Evolutionary conservation across 2,329 filamentous ascomycete genomes (phyloP).

Genomic region (Pseudonectria buxi): DNA sequence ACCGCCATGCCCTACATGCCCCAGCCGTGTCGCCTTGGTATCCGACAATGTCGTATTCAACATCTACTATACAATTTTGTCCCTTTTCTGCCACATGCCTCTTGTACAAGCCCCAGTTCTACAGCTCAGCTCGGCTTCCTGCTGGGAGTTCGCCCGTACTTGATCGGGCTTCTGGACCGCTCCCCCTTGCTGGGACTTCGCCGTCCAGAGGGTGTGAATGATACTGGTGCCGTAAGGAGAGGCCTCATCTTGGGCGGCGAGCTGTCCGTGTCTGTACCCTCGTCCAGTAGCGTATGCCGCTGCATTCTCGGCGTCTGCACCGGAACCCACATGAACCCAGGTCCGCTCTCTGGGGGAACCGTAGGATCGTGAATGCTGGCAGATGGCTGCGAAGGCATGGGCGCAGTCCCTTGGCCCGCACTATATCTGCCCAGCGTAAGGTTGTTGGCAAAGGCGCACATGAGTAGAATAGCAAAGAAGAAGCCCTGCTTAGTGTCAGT

Average conservation of each 20-base stretch:
- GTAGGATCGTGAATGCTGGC: constrained; percentile 13
- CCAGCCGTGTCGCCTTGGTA: constrained; percentile 11
- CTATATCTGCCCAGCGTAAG: constrained; percentile 35
- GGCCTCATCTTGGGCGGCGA: constrained; percentile 38
- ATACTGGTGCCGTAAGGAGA: constrained; percentile 37
- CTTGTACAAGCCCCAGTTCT: constrained; percentile 6
- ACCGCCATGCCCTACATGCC: no score
- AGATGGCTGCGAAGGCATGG: constrained; percentile 20
- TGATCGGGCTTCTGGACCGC: constrained; percentile 41
- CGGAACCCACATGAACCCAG: constrained; percentile 44
- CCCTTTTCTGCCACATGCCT: not conserved
- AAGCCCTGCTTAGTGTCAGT: constrained; percentile 37
- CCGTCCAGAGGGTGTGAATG: constrained; percentile 39
- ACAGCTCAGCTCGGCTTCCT: constrained; percentile 21
- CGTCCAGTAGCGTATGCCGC: constrained; percentile 36
- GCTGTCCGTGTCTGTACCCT: constrained; percentile 45
- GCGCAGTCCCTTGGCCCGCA: constrained; percentile 17
- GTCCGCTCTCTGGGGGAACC: constrained; percentile 25
- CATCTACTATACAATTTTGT: constrained; percentile 15
- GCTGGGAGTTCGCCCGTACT: constrained; percentile 33
- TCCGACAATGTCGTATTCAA: constrained; percentile 9
- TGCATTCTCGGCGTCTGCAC: constrained; percentile 42
- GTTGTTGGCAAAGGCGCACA: constrained; percentile 45
- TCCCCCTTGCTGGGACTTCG: constrained; percentile 45
- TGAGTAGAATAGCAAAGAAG: constrained; percentile 42